A percentile compares a stretch with the other conserved stretches of the same genome.
phyloP scores from a whole-genome alignment of 768 basidiomycete species.

The Macrolepiota fuliginosa region DNA sequence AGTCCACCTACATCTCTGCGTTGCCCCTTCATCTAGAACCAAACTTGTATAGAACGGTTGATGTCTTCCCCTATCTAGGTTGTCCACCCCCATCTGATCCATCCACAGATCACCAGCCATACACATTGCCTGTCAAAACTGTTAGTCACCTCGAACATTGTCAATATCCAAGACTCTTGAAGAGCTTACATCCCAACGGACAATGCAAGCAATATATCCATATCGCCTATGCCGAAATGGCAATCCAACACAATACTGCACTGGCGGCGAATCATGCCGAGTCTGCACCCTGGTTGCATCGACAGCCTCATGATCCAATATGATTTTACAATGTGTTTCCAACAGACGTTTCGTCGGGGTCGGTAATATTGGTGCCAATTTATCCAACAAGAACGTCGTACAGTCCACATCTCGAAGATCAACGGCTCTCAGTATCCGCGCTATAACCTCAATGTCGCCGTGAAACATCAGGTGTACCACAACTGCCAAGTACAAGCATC shows the following conservation, averaged over 20 bases:
- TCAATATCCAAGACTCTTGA: neutral
- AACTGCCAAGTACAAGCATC: constrained; percentile 30
- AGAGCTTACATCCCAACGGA: constrained; percentile 48
- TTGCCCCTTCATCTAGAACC: constrained; percentile 26
- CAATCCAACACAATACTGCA: constrained; percentile 50
- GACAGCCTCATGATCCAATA: constrained; percentile 28
- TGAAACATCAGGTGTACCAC: constrained; percentile 36
- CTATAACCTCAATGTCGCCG: constrained; percentile 28
- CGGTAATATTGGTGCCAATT: constrained; percentile 31
- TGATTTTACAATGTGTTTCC: constrained; percentile 25
- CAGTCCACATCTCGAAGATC: constrained; percentile 40
- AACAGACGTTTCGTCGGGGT: constrained; percentile 23
- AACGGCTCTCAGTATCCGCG: constrained; percentile 29
- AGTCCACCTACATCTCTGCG: constrained; percentile 33
- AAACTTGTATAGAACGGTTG: constrained; percentile 51
- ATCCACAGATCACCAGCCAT: constrained; percentile 43
- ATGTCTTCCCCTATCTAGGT: constrained; percentile 34
- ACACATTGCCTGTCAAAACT: constrained; percentile 28
- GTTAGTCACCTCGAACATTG: neutral
- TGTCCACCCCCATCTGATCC: constrained; percentile 37
- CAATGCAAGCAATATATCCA: constrained; percentile 41
- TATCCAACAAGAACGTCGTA: constrained; percentile 36
- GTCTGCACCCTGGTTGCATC: constrained; percentile 13
- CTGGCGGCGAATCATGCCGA: neutral
- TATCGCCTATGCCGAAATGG: constrained; percentile 39